Conservation (phyloP, 805 yeast genomes). For the Maudiozyma turicensis region DNA sequence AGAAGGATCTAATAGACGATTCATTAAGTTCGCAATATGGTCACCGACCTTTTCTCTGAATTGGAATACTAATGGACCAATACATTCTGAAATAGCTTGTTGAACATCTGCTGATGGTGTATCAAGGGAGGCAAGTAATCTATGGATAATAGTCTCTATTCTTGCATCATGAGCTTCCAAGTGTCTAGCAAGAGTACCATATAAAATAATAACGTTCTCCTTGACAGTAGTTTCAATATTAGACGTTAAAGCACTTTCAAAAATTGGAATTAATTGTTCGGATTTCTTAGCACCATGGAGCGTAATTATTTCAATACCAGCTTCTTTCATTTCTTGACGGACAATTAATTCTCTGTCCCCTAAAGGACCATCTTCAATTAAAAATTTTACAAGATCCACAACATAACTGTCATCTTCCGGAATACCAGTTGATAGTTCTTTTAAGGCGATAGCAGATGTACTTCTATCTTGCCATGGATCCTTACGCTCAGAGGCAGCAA, state of each 20-base stretch:
- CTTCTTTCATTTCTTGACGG: conserved; percentile 74
- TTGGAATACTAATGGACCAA: conserved; percentile 68
- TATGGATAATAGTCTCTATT: conserved; percentile 51
- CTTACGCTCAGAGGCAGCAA: conserved; percentile 46
- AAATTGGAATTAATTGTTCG: conserved; percentile 71
- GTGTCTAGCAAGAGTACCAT: conserved; percentile 88
- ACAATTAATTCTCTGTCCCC: conserved; percentile 69
- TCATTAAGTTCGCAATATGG: conserved; percentile 51
- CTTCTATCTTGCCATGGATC: conserved; percentile 83
- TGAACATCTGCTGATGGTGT: conserved; percentile 90
- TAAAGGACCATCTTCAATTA: conserved; percentile 53
- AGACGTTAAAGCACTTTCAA: conserved; percentile 50
- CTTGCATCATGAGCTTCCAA: conserved; percentile 58
- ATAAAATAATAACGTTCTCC: conserved; percentile 75
- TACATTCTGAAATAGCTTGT: conserved; percentile 73
- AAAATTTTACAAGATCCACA: conserved; percentile 47
- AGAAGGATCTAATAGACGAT: conserved; percentile 43
- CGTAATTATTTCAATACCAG: conserved; percentile 70
- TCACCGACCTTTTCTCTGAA: conserved; percentile 41
- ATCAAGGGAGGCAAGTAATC: conserved; percentile 64
- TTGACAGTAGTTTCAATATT: conserved; percentile 39
- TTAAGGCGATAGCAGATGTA: conserved; percentile 65
- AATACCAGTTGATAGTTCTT: conserved; percentile 43
- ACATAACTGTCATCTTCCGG: conserved; percentile 33
- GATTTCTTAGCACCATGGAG: conserved; percentile 55